Base-by-base conservation (phyloP, 345 rosid species). In the Salix brachista region DNA sequence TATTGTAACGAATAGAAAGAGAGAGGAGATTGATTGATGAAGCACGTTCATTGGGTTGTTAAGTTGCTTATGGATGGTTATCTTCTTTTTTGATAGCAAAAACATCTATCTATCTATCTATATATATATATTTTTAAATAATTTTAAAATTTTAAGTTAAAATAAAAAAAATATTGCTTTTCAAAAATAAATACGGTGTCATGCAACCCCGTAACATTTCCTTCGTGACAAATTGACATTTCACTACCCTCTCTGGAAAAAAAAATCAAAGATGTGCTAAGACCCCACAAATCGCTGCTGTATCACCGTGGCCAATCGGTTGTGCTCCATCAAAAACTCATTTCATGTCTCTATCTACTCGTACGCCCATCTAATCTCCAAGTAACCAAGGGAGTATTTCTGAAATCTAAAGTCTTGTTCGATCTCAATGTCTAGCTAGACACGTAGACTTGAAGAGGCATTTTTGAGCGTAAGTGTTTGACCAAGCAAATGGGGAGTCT, bases 61-160 rank as follows among this genome's bases (percentile, higher is more conserved):
- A 69, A 70, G 62, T 64, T 72, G 65, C 17, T 70, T 68, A 70
- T 58, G 74, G 70, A 67, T 66, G 71, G 74, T 78, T 75, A 78
- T 70, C 64, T 69, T 71, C 19, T 71, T 77, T 79, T 71, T 77
- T 79, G 75, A 70, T 74, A 52, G 74, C 70, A 54, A 75, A 52
- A 16, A 68, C 21, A 75, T 78, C 74, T 48, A 4, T 73, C 46
- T 8, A 39, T 30, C 32, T 30, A 30, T 26, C 1, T 26, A 26
- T 26, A 1, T 30, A 30, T 26, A 26, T 26, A 26, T 30, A 2
- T 3, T 30, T 30, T 30, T 1, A 30, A 30, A 30, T 30, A 30
- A 30, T 34, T 34, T 1, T 5, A 34, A 34, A 34, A 34, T 4
- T 3, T 28, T 28, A 28, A 28, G 30, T 30, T 0, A 30, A 34